These are phyloP conservation scores for Dimocarpus longan DNA, from an alignment of 345 rosid species.

Conservation along the genomic window DNA sequence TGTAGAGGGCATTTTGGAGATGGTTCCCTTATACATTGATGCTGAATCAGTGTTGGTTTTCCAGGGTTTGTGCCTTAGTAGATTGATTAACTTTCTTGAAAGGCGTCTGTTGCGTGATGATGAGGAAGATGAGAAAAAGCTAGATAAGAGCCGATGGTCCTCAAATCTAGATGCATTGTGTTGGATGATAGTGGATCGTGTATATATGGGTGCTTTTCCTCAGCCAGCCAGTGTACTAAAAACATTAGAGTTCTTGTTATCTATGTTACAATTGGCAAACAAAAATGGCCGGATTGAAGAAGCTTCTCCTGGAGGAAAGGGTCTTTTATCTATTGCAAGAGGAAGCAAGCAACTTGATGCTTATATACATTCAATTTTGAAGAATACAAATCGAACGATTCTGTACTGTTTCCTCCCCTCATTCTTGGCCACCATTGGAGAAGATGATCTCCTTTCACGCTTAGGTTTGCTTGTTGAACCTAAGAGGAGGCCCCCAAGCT, in stretches of 20 bases:
- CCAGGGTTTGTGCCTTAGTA: constrained; percentile 92
- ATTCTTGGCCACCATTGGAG: constrained; percentile 81
- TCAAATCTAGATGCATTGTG: constrained; percentile 90
- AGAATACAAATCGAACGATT: constrained; percentile 89
- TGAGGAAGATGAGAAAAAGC: constrained; percentile 93
- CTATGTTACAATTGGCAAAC: constrained; percentile 95
- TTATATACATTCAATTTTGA: constrained; percentile 85
- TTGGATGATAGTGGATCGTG: constrained; percentile 97
- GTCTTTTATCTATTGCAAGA: constrained; percentile 84
- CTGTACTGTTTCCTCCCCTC: constrained; percentile 92
- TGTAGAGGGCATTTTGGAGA: constrained; percentile 86
- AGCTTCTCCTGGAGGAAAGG: constrained; percentile 84
- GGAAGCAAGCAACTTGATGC: constrained; percentile 87
- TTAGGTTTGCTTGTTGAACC: constrained; percentile 78
- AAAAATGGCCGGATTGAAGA: constrained; percentile 97
- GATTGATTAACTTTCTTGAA: constrained; percentile 95
- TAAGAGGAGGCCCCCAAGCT: constrained; percentile 55
- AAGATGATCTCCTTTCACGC: constrained; percentile 77
- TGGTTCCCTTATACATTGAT: constrained; percentile 86
- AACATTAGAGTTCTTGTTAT: constrained; percentile 88
- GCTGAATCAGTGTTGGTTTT: constrained; percentile 85
- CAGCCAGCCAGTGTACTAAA: constrained; percentile 77
- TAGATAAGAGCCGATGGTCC: constrained; percentile 92
- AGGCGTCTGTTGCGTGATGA: constrained; percentile 98
- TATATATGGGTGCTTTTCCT: constrained; percentile 96